Evolutionary conservation across 164 flowering plant species (phyloP).

Genomic region (grape (Vitis vinifera)): DNA sequence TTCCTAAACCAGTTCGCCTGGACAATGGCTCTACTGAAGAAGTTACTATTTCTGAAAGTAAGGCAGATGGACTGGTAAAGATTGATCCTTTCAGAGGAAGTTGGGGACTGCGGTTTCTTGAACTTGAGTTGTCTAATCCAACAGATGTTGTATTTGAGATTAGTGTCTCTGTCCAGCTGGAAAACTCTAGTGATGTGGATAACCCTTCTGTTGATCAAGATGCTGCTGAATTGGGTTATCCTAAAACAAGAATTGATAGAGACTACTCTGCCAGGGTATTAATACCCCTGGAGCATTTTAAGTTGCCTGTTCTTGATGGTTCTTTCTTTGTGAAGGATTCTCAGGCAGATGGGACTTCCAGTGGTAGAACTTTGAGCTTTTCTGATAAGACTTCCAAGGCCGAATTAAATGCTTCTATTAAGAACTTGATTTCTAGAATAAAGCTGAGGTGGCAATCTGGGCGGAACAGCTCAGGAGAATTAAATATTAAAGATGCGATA

Average conservation of each 20-base stretch:
- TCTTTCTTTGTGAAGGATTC: slow-evolving; percentile 67
- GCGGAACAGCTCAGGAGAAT: slow-evolving; percentile 86
- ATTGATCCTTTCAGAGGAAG: slow-evolving; percentile 97
- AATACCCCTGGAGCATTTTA: slow-evolving; percentile 95
- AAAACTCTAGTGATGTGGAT: slow-evolving; percentile 42
- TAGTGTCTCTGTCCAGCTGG: slow-evolving; percentile 77
- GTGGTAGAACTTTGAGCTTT: slow-evolving; percentile 44
- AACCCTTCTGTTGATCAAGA: slow-evolving; percentile 32
- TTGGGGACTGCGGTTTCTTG: slow-evolving; percentile 97
- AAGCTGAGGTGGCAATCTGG: slow-evolving; percentile 97
- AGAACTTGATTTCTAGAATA: slow-evolving; percentile 82
- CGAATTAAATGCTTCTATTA: slow-evolving; percentile 83
- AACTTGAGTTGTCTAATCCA: slow-evolving; percentile 93
- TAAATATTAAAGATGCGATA: slow-evolving; percentile 86
- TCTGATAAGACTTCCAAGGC: slow-evolving; percentile 79
- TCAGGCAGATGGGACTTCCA: slow-evolving; percentile 34
- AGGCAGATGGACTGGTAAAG: slow-evolving; percentile 66
- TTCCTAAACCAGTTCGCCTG: slow-evolving; percentile 35
- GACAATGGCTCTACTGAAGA: slow-evolving; percentile 29
- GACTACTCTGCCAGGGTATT: slow-evolving; percentile 92
- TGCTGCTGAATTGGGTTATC: slow-evolving; percentile 59
- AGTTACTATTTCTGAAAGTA: slow-evolving; percentile 27
- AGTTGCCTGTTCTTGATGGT: slow-evolving; percentile 87
- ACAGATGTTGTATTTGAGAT: slow-evolving; percentile 93
- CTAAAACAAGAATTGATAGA: slow-evolving; percentile 91